Base-by-base conservation (phyloP, 306 rosid species). In the Arachis stenosperma region DNA sequence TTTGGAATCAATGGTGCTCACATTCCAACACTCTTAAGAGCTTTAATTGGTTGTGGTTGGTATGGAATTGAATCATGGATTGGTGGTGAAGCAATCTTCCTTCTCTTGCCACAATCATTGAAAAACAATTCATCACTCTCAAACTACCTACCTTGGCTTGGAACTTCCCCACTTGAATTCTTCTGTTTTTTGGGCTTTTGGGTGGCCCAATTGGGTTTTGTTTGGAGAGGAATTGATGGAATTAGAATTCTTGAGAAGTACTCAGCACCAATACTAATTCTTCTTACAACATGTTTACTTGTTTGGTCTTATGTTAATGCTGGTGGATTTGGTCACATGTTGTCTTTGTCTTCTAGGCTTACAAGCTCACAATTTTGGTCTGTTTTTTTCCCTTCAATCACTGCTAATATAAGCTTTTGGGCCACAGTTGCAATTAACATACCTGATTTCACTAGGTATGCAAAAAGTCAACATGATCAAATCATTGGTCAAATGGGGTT, bases 1-100 rank as follows among this genome's bases (percentile, higher is more conserved):
- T 93, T 93, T 47, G 98, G 98, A 0, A 84, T 93, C 33, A 85
- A 76, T 4, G 98, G 98, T 57, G 90, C 98, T 59, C 98, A 93
- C 33, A 50, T 93, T 15, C 97, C 97, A 4, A 89, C 96, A 2
- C 91, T 93, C 2, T 76, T 93, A 1, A 79, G 98, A 33, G 97
- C 97, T 10, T 46, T 91, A 0, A 82, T 93, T 46, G 98, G 97
- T n/a, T 91, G 98, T 76, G 98, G 98, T 61, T 93, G 98, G 97
- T 93, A 90, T 58, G 98, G 98, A 2, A 93, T 93, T 68, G 98
- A 93, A 71, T 86, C 97, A 1, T 91, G 98, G 98, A 93, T 93
- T 6, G 94, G 97, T 12, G 97, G 98, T 0, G 94, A 91, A n/a
- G 96, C 97, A 0, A 91, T 93, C 29, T 93, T 82, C 68, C 83